Conservation (phyloP, 2,329 filamentous ascomycete genomes). For the Diaporthe sp. region DNA sequence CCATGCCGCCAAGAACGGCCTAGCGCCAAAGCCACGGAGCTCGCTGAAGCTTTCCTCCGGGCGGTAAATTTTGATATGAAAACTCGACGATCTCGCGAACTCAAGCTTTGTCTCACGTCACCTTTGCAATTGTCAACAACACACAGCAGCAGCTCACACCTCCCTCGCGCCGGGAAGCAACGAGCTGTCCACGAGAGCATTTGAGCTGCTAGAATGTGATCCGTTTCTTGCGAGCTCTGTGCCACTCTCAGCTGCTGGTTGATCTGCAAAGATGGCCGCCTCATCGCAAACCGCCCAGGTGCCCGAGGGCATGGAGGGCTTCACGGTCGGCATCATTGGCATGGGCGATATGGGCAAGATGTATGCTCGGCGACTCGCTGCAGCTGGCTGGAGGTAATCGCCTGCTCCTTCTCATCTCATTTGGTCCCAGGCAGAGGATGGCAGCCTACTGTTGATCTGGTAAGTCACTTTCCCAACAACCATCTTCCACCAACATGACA, state of each 20-base stretch:
- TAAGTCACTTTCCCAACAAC: slow-evolving; percentile 51
- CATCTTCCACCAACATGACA: slow-evolving; percentile 27
- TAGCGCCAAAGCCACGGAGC: slow-evolving; percentile 11
- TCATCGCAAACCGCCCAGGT: slow-evolving; percentile 43
- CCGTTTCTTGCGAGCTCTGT: slow-evolving; percentile 44
- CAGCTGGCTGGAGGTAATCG: slow-evolving; percentile 95
- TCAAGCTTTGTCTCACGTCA: background rate
- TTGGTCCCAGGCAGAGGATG: slow-evolving; percentile 16
- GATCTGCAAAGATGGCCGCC: slow-evolving; percentile 45
- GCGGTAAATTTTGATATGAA: slow-evolving; percentile 18
- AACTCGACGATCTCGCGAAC: slow-evolving; percentile 25
- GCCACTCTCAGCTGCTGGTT: slow-evolving; percentile 33
- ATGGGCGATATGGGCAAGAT: slow-evolving; percentile 99
- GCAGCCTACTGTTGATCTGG: slow-evolving; percentile 48
- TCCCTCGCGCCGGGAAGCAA: slow-evolving; percentile 6
- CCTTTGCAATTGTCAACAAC: slow-evolving; percentile 21
- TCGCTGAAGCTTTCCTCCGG: slow-evolving; percentile 34
- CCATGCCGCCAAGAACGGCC: background rate
- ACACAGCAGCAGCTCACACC: slow-evolving; percentile 13
- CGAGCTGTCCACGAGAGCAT: background rate
- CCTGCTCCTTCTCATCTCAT: slow-evolving; percentile 43
- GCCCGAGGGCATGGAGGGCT: slow-evolving; percentile 71
- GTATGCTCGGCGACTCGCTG: slow-evolving; percentile 91
- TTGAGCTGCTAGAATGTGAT: slow-evolving; percentile 41
- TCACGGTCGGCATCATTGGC: slow-evolving; percentile 92